Evolutionary conservation across 148 eudicot species (phyloP).

Genomic region (Vaccinium vitisidaea): DNA sequence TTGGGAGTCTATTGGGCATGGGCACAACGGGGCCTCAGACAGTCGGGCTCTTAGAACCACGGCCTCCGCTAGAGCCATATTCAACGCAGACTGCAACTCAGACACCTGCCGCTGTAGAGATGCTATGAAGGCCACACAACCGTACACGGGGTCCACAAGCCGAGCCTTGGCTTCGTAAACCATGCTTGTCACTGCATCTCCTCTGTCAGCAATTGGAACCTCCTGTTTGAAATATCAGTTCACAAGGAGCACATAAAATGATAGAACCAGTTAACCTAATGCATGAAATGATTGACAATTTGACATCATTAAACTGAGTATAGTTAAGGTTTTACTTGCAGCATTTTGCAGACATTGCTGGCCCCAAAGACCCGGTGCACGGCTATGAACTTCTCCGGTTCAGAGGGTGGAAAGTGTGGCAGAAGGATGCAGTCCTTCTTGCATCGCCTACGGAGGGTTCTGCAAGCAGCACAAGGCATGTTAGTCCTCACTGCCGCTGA

Average conservation of each 20-base stretch:
- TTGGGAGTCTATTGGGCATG: background rate
- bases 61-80: constrained; percentile 5
- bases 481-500: background rate
- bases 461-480: constrained; percentile 20
- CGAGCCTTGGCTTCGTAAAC: constrained; percentile 16
- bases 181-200: constrained; percentile 15
- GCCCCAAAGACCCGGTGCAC: constrained; percentile 12
- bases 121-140: background rate
- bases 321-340: constrained; percentile 7
- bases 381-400: background rate
- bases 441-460: constrained; percentile 8
- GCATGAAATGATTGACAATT: background rate
- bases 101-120: constrained; percentile 5
- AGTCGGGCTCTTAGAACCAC: constrained; percentile 14
- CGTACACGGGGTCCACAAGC: constrained; percentile 8
- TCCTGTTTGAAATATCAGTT: background rate
- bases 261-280: background rate
- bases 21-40: constrained; percentile 1
- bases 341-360: constrained; percentile 18
- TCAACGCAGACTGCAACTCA: constrained; percentile 5
- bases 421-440: constrained; percentile 3
- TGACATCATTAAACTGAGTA: background rate
- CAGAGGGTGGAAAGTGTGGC: constrained; percentile 4
- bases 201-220: constrained; percentile 12
- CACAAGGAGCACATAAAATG: background rate